Percentiles rank a stretch among this genome's conserved stretches.
These are phyloP conservation scores for Ilex asprella DNA, from an alignment of 257 asterid species.

Conservation along the genomic window DNA sequence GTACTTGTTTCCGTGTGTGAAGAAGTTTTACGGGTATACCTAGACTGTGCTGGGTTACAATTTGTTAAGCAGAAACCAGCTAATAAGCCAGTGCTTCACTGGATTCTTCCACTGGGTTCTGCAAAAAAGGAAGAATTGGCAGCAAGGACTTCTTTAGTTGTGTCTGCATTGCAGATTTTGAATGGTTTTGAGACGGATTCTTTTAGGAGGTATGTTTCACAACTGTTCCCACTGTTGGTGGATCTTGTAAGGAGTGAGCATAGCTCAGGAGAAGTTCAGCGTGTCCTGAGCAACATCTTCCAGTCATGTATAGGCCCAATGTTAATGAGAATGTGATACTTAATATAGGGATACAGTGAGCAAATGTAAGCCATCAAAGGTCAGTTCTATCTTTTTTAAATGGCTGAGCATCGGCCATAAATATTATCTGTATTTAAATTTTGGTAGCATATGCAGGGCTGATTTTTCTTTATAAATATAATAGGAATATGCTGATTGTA, in stretches of 20 bases:
- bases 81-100: conserved; percentile 27
- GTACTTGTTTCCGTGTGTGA: conserved; percentile 71
- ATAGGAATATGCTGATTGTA: too few species aligned
- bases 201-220: conserved; percentile 46
- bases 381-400: too few species aligned
- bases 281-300: conserved; percentile 58
- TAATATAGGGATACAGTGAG: too few species aligned
- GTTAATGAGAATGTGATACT: conserved; percentile 30
- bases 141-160: conserved; percentile 68
- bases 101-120: conserved; percentile 75
- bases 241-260: conserved; percentile 95
- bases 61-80: conserved; percentile 20
- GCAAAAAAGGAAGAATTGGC: conserved; percentile 92
- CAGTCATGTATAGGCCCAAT: conserved; percentile 68
- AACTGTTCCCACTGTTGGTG: conserved; percentile 62
- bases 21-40: conserved; percentile 56
- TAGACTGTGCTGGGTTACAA: conserved; percentile 60
- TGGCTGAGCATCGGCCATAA: too few species aligned
- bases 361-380: too few species aligned
- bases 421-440: too few species aligned
- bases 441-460: too few species aligned
- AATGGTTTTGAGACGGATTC: conserved; percentile 44
- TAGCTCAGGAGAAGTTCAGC: conserved; percentile 76
- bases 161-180: conserved; percentile 57
- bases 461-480: too few species aligned